Percentiles rank a stretch among this genome's conserved stretches.
Evolutionary conservation across 352 stramenopile species (phyloP).

Genomic region (Elongisporangium senticosum): DNA sequence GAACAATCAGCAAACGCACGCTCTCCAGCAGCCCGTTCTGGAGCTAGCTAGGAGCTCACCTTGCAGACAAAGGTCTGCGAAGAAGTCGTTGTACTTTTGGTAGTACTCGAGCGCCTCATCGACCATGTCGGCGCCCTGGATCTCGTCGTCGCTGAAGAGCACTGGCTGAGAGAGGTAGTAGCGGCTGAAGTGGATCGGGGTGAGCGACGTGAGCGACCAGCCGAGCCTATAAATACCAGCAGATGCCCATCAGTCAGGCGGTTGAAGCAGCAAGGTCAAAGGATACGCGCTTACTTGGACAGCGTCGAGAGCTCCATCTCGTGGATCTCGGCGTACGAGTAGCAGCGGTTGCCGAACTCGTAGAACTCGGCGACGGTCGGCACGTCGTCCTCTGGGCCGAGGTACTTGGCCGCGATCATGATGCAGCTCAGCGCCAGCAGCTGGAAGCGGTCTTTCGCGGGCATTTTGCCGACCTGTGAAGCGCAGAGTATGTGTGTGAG

Average conservation of each 20-base stretch:
- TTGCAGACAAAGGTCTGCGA: slow-evolving; percentile 80
- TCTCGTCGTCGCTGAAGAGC: slow-evolving; percentile 72
- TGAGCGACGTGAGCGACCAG: slow-evolving; percentile 66
- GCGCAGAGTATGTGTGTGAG: not conserved
- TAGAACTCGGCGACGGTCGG: slow-evolving; percentile 79
- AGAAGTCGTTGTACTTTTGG: slow-evolving; percentile 83
- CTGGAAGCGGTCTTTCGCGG: slow-evolving; percentile 75
- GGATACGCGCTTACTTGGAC: slow-evolving; percentile 25
- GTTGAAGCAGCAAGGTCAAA: not conserved
- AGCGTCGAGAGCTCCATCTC: slow-evolving; percentile 60
- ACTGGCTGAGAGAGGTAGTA: slow-evolving; percentile 77
- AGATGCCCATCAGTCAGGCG: not conserved
- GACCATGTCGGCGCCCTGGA: slow-evolving; percentile 65
- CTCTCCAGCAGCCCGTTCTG: not conserved
- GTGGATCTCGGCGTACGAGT: slow-evolving; percentile 80
- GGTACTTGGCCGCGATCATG: slow-evolving; percentile 75
- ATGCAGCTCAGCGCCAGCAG: slow-evolving; percentile 77
- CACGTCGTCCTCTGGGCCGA: slow-evolving; percentile 74
- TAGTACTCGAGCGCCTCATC: slow-evolving; percentile 78
- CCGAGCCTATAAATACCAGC: slow-evolving; percentile 37
- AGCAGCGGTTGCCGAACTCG: slow-evolving; percentile 83
- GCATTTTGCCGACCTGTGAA: slow-evolving; percentile 25
- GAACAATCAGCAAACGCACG: not conserved
- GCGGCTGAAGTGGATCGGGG: slow-evolving; percentile 74
- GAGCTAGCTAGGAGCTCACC: slow-evolving; percentile 2